These are phyloP conservation scores for Suillus fuscotomentosus DNA, from an alignment of 768 basidiomycete species.

Conservation along the genomic window DNA sequence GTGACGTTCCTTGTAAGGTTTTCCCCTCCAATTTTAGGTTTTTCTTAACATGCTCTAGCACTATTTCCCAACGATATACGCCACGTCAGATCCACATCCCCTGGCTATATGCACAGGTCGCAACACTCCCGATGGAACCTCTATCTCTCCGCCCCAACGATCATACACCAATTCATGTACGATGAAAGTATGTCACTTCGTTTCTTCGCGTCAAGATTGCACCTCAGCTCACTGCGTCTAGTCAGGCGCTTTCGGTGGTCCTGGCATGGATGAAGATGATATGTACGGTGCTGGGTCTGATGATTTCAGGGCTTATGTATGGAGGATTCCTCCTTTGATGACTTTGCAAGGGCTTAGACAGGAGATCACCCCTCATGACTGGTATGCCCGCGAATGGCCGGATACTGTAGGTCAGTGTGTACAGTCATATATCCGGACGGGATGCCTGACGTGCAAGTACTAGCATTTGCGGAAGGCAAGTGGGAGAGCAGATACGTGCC, in stretches of 20 bases:
- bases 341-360: conserved; percentile 45
- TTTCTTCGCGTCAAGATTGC: background rate
- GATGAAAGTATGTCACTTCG: conserved; percentile 58
- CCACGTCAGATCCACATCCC: conserved; percentile 64
- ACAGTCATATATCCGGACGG: conserved; percentile 5
- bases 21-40: background rate
- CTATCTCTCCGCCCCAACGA: conserved; percentile 42
- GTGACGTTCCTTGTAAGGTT: conserved; percentile 63
- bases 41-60: conserved; percentile 40
- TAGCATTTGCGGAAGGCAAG: conserved; percentile 47
- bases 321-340: conserved; percentile 61
- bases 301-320: conserved; percentile 77
- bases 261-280: conserved; percentile 47
- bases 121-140: conserved; percentile 54
- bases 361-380: conserved; percentile 44
- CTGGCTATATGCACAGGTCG: conserved; percentile 65
- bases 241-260: conserved; percentile 77
- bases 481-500: conserved; percentile 53
- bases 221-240: conserved; percentile 26
- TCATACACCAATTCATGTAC: conserved; percentile 74
- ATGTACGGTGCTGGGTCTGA: conserved; percentile 80
- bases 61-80: conserved; percentile 69
- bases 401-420: conserved; percentile 39
- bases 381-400: conserved; percentile 36
- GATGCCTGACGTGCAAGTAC: conserved; percentile 7